Conservation (phyloP, 257 asterid genomes). For the Fraxinus americana region DNA sequence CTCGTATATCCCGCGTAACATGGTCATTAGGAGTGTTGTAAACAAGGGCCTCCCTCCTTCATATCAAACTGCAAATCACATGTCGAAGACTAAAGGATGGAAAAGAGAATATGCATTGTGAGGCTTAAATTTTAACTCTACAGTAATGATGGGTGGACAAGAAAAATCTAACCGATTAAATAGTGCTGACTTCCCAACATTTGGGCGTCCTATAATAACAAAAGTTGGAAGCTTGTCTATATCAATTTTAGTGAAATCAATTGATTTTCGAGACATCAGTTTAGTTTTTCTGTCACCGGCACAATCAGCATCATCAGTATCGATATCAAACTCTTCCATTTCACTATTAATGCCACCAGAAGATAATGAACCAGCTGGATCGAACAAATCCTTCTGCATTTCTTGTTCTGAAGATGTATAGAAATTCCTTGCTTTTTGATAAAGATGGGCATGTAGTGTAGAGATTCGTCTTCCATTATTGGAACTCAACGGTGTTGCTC, state of each 20-base stretch:
- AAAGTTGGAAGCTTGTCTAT: conserved; percentile 80
- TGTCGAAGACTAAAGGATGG: conserved; percentile 10
- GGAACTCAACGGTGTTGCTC: conserved; percentile 25
- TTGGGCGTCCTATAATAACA: conserved; percentile 85
- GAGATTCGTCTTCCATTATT: conserved; percentile 23
- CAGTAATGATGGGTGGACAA: conserved; percentile 8
- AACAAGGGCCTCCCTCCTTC: conserved; percentile 98
- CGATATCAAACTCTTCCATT: conserved; percentile 32
- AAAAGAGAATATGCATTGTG: conserved; percentile 1
- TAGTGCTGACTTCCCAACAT: conserved; percentile 94
- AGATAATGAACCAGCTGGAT: conserved; percentile 33
- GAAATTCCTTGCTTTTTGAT: conserved; percentile 34
- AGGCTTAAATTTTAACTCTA: conserved; percentile 4
- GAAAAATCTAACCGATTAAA: conserved; percentile 75
- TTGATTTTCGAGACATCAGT: conserved; percentile 34
- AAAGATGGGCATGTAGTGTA: conserved; percentile 16
- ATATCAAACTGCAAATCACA: conserved; percentile 64
- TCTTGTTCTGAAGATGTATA: conserved; percentile 43
- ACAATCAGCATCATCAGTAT: conserved; percentile 26
- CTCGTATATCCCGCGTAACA: conserved; percentile 92
- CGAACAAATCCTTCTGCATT: conserved; percentile 28
- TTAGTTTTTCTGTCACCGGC: conserved; percentile 36
- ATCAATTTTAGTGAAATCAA: conserved; percentile 77
- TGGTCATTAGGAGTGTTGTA: conserved; percentile 95
- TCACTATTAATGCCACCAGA: conserved; percentile 31